Base-by-base conservation (phyloP, 306 rosid species). In the Trifolium fragiferum region DNA sequence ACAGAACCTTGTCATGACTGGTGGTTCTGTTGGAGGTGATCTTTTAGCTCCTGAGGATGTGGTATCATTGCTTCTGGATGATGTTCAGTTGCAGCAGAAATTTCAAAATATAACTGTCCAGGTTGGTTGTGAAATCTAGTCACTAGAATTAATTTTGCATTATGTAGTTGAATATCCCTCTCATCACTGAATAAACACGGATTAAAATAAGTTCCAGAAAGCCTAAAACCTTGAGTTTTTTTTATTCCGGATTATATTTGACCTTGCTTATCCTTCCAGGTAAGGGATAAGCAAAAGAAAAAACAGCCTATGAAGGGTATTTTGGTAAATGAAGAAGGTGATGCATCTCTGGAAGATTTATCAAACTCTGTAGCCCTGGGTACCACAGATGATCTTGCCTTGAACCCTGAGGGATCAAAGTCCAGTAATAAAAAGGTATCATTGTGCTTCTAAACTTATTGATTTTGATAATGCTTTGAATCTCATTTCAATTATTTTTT, bases 1-100 rank as follows among this genome's bases (percentile, higher is more conserved):
- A 49, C 99, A 94, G 83, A 93, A 94, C 89, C 99, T 94, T 78
- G 98, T 94, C 74, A 94, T 94, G 97, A 92, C 93, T 1, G 99
- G 99, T 68, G 99, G 99, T 69, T 96, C 95, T 85, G 95, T 92
- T 72, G 98, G 90, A 74, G 98, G 98, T 72, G 99, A 94, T 78
- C 84, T 94, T 73, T 75, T 94, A 93, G 99, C 96, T 76, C 97
- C 99, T 4, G 99, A 94, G 86, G 99, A 94, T 78, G 97, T 94
- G 10, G 95, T 94, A 44, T 94, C 99, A 37, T 80, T 94, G 84
- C 97, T 94, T 84, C 87, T 94, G 57, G 99, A 92, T 78, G 99
- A 94, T 90, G 87, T 84, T 68, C 99, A 94, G 82, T 83, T 94
- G 81, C 96, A 94, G 85, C 96, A 94, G 89, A 94, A 94, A 77